Evolutionary conservation across 2,329 filamentous ascomycete species (phyloP).

Genomic region (Nemania sp.): DNA sequence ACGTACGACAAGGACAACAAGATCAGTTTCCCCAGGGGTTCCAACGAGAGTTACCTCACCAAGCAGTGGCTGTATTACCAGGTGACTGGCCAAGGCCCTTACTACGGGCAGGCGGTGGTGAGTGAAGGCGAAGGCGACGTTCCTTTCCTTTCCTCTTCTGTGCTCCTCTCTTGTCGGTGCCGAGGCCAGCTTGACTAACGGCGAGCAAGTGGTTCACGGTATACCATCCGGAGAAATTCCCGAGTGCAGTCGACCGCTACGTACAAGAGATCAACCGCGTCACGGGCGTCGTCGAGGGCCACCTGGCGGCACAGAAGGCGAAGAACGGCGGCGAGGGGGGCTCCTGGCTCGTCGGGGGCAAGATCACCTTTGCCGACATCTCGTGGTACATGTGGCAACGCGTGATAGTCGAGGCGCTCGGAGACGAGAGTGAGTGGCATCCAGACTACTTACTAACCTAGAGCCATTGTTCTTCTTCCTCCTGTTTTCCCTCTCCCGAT

Average conservation of each 20-base stretch:
- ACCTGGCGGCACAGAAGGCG: slow-evolving; percentile 35
- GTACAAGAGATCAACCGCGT: slow-evolving; percentile 50
- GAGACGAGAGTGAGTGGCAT: slow-evolving; percentile 13
- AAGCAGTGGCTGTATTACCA: slow-evolving; percentile 53
- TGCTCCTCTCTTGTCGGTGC: background rate
- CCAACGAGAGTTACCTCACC: slow-evolving; percentile 44
- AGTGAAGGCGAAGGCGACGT: background rate
- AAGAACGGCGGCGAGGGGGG: slow-evolving; percentile 20
- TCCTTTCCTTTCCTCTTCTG: background rate
- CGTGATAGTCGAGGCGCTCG: background rate
- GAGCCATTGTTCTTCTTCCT: too few species aligned
- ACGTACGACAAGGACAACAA: slow-evolving; percentile 46
- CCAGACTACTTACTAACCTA: too few species aligned
- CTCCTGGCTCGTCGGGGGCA: slow-evolving; percentile 30
- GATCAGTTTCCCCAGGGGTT: slow-evolving; percentile 42
- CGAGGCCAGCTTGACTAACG: background rate
- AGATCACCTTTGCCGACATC: slow-evolving; percentile 31
- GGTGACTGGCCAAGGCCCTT: slow-evolving; percentile 51
- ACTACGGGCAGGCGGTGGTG: slow-evolving; percentile 49
- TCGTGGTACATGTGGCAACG: slow-evolving; percentile 28
- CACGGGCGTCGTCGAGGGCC: slow-evolving; percentile 48
- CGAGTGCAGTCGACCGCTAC: slow-evolving; percentile 50
- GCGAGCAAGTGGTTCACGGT: slow-evolving; percentile 44
- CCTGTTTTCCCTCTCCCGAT: background rate
- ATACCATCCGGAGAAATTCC: slow-evolving; percentile 49